Conservation (phyloP, 345 rosid species). For the Draba incana region DNA sequence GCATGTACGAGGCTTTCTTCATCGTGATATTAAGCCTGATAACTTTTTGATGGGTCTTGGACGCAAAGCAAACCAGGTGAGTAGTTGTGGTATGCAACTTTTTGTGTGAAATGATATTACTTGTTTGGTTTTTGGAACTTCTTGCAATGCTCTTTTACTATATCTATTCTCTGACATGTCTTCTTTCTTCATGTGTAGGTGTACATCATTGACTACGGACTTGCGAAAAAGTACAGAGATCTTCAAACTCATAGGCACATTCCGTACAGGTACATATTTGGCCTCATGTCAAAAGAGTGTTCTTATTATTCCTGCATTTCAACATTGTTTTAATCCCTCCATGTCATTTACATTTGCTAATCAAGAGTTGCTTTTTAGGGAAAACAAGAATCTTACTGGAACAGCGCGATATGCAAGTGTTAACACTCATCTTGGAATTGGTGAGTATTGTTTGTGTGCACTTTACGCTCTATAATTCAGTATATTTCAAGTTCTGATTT, state of each 20-base stretch:
- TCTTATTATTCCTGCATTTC: no score
- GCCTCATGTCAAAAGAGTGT: neutral
- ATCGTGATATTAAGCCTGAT: slow-evolving; percentile 98
- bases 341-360: slow-evolving; percentile 27
- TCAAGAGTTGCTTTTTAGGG: slow-evolving; percentile 51
- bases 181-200: slow-evolving; percentile 50
- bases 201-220: slow-evolving; percentile 81
- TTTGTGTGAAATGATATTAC: neutral
- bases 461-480: neutral
- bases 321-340: no score
- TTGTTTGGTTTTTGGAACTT: neutral
- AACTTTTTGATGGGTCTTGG: slow-evolving; percentile 98
- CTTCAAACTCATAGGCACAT: slow-evolving; percentile 48
- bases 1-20: slow-evolving; percentile 95
- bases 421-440: slow-evolving; percentile 97
- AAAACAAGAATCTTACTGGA: slow-evolving; percentile 95
- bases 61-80: slow-evolving; percentile 97
- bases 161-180: slow-evolving; percentile 10
- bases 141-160: neutral
- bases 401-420: slow-evolving; percentile 98
- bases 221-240: slow-evolving; percentile 54
- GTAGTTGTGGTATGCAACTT: slow-evolving; percentile 32
- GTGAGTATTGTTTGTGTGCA: slow-evolving; percentile 49
- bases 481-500: slow-evolving; percentile 17
- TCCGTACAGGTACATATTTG: slow-evolving; percentile 39